Conservation (phyloP, 495 filamentous ascomycete species). For the Daldinia bambusicola region DNA sequence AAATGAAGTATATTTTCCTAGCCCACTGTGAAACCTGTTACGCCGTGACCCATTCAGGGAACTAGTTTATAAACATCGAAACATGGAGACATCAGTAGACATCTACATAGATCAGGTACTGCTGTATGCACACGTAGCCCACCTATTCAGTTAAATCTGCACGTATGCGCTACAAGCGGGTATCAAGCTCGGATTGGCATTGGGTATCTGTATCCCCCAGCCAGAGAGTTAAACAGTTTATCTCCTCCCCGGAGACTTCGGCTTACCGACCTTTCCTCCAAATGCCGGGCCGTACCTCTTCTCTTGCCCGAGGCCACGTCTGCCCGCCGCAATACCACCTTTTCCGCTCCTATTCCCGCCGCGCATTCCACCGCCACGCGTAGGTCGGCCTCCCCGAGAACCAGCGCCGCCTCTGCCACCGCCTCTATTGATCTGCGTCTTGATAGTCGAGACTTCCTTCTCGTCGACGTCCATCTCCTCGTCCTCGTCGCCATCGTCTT, state of each 20-base stretch:
- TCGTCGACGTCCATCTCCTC: slow-evolving; percentile 79
- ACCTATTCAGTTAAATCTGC: too few relatives aligned
- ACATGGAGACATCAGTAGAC: neutral
- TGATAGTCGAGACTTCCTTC: slow-evolving; percentile 62
- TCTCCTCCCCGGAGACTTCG: slow-evolving; percentile 47
- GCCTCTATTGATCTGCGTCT: slow-evolving; percentile 54
- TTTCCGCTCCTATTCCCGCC: slow-evolving; percentile 50
- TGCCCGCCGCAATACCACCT: slow-evolving; percentile 57
- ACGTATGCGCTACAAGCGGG: slow-evolving; percentile 31
- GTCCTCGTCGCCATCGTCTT: slow-evolving; percentile 65
- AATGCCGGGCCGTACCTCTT: slow-evolving; percentile 53
- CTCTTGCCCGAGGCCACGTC: slow-evolving; percentile 60
- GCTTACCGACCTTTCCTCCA: slow-evolving; percentile 55
- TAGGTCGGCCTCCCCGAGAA: slow-evolving; percentile 36
- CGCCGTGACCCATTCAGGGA: slow-evolving; percentile 18
- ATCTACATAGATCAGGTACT: slow-evolving; percentile 12
- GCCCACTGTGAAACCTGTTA: slow-evolving; percentile 12
- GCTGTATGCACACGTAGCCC: neutral
- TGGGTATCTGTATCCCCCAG: neutral
- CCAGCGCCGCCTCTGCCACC: slow-evolving; percentile 29
- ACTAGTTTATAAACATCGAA: slow-evolving; percentile 9
- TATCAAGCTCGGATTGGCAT: slow-evolving; percentile 37
- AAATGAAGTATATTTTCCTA: slow-evolving; percentile 18
- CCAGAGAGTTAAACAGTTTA: slow-evolving; percentile 17
- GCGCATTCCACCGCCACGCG: slow-evolving; percentile 45